Evolutionary conservation across 805 yeast genomes (phyloP).

Genomic region (Wickerhamiella azymoides): DNA sequence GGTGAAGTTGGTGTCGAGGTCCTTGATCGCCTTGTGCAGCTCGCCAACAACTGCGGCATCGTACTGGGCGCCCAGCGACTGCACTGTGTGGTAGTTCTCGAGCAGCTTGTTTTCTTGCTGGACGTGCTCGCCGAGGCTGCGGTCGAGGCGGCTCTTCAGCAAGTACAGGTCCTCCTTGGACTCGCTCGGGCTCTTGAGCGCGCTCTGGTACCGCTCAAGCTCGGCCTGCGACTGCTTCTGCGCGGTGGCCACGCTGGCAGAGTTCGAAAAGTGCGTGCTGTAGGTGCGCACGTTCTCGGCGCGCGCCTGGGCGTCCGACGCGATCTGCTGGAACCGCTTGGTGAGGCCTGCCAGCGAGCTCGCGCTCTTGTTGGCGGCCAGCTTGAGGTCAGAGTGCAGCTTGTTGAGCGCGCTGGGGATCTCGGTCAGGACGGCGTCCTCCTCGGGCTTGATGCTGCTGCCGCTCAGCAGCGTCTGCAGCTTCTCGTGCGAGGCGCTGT

Average conservation of each 20-base stretch:
- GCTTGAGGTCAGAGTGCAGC: conserved; percentile 60
- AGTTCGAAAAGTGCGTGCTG: neutral
- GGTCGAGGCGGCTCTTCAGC: conserved; percentile 55
- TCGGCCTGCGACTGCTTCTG: conserved; percentile 33
- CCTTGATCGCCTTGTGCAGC: conserved; percentile 66
- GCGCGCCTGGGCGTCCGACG: conserved; percentile 2
- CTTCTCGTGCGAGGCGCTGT: neutral
- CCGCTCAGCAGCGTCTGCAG: neutral
- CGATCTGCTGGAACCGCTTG: neutral
- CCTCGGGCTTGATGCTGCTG: neutral
- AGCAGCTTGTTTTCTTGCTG: conserved; percentile 75
- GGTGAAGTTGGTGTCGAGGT: conserved; percentile 55
- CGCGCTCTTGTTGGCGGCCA: conserved; percentile 27
- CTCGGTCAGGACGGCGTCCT: conserved; percentile 1
- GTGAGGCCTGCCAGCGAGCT: neutral
- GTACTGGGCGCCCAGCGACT: conserved; percentile 74
- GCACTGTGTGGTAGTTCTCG: conserved; percentile 78
- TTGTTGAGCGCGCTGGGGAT: conserved; percentile 27
- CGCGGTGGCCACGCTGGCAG: neutral
- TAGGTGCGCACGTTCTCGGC: conserved; percentile 6
- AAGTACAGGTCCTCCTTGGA: conserved; percentile 55
- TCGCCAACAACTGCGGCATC: conserved; percentile 80
- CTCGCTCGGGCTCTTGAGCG: conserved; percentile 11
- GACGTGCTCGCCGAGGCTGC: conserved; percentile 63
- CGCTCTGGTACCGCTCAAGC: conserved; percentile 31